phyloP scores from a whole-genome alignment of 2,329 filamentous ascomycete species.

The Botrytis hyacinthi region DNA sequence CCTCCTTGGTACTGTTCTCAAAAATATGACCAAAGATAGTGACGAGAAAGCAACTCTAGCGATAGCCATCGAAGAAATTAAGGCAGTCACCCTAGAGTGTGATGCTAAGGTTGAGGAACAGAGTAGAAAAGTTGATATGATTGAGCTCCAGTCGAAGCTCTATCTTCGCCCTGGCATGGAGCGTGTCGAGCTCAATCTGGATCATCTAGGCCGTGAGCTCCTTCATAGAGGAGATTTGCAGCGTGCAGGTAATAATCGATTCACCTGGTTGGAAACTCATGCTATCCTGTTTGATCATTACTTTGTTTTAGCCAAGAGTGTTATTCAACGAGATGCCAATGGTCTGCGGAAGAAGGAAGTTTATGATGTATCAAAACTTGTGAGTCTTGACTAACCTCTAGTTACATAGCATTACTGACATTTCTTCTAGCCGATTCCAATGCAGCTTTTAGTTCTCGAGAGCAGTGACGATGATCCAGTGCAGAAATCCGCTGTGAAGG shows the following conservation, averaged over 20 bases:
- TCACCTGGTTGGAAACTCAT: slow-evolving; percentile 92
- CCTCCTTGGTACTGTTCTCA: slow-evolving; percentile 76
- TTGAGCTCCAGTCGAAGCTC: slow-evolving; percentile 79
- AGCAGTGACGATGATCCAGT: slow-evolving; percentile 90
- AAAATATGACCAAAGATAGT: slow-evolving; percentile 77
- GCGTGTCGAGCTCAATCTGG: slow-evolving; percentile 80
- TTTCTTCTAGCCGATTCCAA: slow-evolving; percentile 82
- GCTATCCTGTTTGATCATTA: slow-evolving; percentile 96
- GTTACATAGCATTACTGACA: slow-evolving; percentile 25
- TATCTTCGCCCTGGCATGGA: slow-evolving; percentile 86
- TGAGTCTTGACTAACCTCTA: slow-evolving; percentile 42
- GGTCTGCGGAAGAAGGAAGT: slow-evolving; percentile 72
- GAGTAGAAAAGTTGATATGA: slow-evolving; percentile 84
- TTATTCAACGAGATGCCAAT: slow-evolving; percentile 65
- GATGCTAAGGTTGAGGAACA: slow-evolving; percentile 91
- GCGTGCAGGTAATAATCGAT: slow-evolving; percentile 81
- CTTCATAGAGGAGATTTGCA: slow-evolving; percentile 88
- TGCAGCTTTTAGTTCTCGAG: slow-evolving; percentile 91
- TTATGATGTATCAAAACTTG: slow-evolving; percentile 91
- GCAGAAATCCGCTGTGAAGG: slow-evolving; percentile 65
- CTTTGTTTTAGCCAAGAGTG: slow-evolving; percentile 81
- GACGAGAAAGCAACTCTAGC: slow-evolving; percentile 86
- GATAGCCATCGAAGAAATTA: slow-evolving; percentile 88
- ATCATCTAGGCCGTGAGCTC: slow-evolving; percentile 89
- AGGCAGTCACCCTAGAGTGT: slow-evolving; percentile 82